Evolutionary conservation across 2,329 filamentous ascomycete species (phyloP).

Genomic region (Cladosporium colombiae): DNA sequence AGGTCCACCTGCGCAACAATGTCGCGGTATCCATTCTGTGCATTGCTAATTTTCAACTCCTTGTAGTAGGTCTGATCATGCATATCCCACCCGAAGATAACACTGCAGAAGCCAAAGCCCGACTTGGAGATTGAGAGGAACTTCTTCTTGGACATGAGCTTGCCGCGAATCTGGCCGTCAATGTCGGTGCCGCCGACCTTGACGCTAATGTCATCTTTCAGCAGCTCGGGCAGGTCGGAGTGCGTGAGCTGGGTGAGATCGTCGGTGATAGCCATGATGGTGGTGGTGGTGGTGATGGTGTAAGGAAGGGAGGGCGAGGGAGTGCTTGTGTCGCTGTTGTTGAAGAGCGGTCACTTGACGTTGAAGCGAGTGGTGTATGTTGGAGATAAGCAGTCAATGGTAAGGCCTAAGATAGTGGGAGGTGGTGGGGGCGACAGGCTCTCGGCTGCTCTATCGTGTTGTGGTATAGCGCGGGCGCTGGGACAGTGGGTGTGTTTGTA

Average conservation of each 20-base stretch:
- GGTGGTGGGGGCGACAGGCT: too few relatives aligned
- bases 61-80: slow-evolving; percentile 86
- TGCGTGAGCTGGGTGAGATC: slow-evolving; percentile 54
- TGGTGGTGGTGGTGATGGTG: not conserved
- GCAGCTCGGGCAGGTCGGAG: slow-evolving; percentile 65
- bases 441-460: slow-evolving; percentile 8
- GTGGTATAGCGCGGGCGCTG: slow-evolving; percentile 11
- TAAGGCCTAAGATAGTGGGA: not conserved
- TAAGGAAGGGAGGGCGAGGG: not conserved
- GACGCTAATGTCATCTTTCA: slow-evolving; percentile 72
- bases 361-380: not conserved
- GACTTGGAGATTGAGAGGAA: slow-evolving; percentile 78
- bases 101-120: slow-evolving; percentile 91
- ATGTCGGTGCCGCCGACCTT: slow-evolving; percentile 88
- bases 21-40: slow-evolving; percentile 86
- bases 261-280: slow-evolving; percentile 38
- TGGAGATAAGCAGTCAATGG: not conserved
- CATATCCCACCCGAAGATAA: slow-evolving; percentile 97
- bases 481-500: slow-evolving; percentile 10
- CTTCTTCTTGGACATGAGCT: slow-evolving; percentile 89
- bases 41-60: slow-evolving; percentile 85
- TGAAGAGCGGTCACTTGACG: not conserved
- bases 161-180: slow-evolving; percentile 83
- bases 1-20: slow-evolving; percentile 81
- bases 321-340: not conserved